Percentiles rank a stretch among this genome's conserved stretches.
Conservation (phyloP, 1,139 yeast genomes). For the Candida neerlandica region DNA sequence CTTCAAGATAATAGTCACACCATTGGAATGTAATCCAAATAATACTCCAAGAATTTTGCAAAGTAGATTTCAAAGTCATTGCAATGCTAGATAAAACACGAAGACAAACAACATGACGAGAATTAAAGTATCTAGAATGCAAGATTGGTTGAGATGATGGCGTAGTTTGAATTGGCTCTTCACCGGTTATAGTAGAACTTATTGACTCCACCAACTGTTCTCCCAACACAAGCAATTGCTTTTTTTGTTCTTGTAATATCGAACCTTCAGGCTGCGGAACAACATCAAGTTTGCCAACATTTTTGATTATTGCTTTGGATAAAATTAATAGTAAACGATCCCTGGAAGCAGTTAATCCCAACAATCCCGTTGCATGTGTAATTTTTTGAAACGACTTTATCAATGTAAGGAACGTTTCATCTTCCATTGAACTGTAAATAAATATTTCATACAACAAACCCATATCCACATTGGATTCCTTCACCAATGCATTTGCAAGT, state of each 20-base stretch:
- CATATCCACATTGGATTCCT: constrained; percentile 48
- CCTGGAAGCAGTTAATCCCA: constrained; percentile 56
- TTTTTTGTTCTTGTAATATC: constrained; percentile 26
- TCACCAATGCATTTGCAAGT: constrained; percentile 42
- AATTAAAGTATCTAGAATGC: constrained; percentile 48
- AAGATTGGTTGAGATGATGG: constrained; percentile 7
- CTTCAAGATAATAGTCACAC: constrained; percentile 65
- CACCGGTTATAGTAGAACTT: constrained; percentile 28
- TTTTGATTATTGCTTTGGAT: constrained; percentile 54
- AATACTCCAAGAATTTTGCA: constrained; percentile 69
- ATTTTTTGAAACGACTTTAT: constrained; percentile 77
- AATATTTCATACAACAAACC: constrained; percentile 52
- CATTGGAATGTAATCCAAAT: constrained; percentile 75
- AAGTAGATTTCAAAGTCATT: constrained; percentile 72
- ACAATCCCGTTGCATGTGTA: constrained; percentile 81
- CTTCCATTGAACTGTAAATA: constrained; percentile 67
- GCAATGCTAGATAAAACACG: constrained; percentile 79
- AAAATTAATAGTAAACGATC: constrained; percentile 63
- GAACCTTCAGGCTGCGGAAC: constrained; percentile 8
- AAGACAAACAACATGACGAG: constrained; percentile 73
- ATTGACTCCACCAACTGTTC: constrained; percentile 62
- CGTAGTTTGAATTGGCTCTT: constrained; percentile 23
- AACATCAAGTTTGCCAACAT: constrained; percentile 27
- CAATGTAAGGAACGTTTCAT: constrained; percentile 60
- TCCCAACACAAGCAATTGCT: constrained; percentile 52